Evolutionary conservation across 2,329 filamentous ascomycete species (phyloP), one percentile per base, ranked within the genome.

Genomic region (Juglanconis oblonga): DNA sequence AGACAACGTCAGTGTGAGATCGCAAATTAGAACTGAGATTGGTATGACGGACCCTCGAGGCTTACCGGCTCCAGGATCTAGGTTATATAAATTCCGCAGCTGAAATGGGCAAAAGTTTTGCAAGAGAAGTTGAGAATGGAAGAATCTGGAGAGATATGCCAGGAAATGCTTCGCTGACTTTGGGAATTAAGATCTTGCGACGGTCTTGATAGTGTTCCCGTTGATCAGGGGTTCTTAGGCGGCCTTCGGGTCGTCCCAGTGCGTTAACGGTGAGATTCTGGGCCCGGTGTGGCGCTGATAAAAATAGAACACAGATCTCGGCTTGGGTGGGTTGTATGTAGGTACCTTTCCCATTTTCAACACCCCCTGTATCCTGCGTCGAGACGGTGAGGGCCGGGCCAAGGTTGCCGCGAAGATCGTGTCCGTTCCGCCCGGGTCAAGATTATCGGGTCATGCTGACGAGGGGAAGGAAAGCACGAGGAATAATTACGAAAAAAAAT

Each of bases 241-340:
- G 38, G 52, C 52, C 36, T 42, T 47, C 38, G 51, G 51, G 51
- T 53, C 51, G 51, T 53, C 51, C 51, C 51, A 42, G 51, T 42
- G 38, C 38, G 36, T 53, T 53, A 53, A 38, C 52, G 52, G 52
- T 36, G 29, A 14, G 10, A 5, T 33, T 50, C 29, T 33, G 8
- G 48, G 31, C 48, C 29, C 4, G 29, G 24, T 53, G 13, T 44
- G 31, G 35, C 33, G 33, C 32, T 36, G 10, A 17, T 32, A 53
- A 53, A 53, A 53, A 53, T 53, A 53, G 52, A 53, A 47, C n/a
- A 53, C 7, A 53, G 40, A 31, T 38, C 52, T 17, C 38, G 29
- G 31, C 29, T 24, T 42, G 29, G 13, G 50, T 52, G 35, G 29
- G 35, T 10, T 33, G 36, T 8, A 33, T 44, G 36, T 8, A 33